These are phyloP conservation scores for Micractinium conductrix DNA, from an alignment of 139 green algal species.

Conservation along the genomic window DNA sequence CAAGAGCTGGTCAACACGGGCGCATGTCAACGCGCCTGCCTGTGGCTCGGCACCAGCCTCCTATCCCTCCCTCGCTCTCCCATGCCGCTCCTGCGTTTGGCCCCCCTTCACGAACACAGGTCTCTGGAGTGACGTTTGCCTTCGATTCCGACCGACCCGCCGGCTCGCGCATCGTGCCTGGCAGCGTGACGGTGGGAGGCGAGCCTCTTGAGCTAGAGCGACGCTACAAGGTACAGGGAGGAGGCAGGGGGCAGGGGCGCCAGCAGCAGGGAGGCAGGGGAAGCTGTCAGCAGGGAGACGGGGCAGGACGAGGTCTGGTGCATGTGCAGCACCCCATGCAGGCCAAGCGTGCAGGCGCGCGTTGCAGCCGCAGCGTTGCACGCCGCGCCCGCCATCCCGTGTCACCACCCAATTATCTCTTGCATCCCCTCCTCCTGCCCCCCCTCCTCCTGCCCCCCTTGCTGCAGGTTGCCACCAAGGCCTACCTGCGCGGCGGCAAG, in stretches of 20 bases:
- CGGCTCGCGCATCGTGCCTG: conserved; percentile 52
- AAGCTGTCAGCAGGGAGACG: background rate
- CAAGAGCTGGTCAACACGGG: too few species aligned
- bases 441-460: background rate
- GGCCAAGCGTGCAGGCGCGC: background rate
- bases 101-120: conserved; percentile 30
- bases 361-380: too few species aligned
- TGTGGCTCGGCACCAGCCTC: too few species aligned
- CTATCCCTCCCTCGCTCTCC: background rate
- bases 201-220: conserved; percentile 51
- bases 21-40: too few species aligned
- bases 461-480: conserved; percentile 63
- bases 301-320: background rate
- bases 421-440: background rate
- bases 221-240: conserved; percentile 45
- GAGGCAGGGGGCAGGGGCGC: background rate
- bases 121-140: conserved; percentile 66
- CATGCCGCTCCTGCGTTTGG: too few species aligned
- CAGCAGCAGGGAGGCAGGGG: background rate
- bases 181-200: conserved; percentile 53
- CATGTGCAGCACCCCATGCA: background rate
- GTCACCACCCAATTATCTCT: background rate
- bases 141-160: conserved; percentile 64
- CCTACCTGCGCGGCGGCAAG: conserved; percentile 77
- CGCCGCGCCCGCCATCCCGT: background rate